A percentile compares a stretch with the other conserved stretches of the same genome.
These are phyloP conservation scores for Cryphonectria nitschkei DNA, from an alignment of 2,329 filamentous ascomycete genomes.

Conservation along the genomic window DNA sequence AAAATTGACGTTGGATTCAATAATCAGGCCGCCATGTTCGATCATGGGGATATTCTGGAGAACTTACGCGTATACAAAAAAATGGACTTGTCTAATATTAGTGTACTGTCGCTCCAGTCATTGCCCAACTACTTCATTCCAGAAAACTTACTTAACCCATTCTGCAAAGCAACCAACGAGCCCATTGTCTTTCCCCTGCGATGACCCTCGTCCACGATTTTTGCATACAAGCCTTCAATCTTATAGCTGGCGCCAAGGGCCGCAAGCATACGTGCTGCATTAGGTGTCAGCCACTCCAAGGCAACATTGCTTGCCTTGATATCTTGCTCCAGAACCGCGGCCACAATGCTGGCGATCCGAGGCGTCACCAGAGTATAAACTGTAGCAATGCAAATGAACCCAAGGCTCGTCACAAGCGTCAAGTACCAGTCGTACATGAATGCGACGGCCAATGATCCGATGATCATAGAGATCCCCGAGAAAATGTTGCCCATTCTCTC, in stretches of 20 bases:
- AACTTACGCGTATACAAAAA: constrained; percentile 37
- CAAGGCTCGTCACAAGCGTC: constrained; percentile 60
- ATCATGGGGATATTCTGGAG: too few relatives aligned
- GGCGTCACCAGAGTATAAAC: constrained; percentile 55
- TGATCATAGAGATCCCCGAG: constrained; percentile 57
- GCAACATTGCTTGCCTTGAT: constrained; percentile 61
- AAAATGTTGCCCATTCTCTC: constrained; percentile 63
- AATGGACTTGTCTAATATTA: constrained; percentile 34
- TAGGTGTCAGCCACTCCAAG: constrained; percentile 49
- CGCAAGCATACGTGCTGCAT: constrained; percentile 54
- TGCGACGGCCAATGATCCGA: constrained; percentile 56
- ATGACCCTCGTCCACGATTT: constrained; percentile 57
- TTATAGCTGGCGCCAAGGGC: constrained; percentile 64
- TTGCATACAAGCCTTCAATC: constrained; percentile 56
- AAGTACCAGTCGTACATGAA: constrained; percentile 62
- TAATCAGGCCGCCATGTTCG: background rate
- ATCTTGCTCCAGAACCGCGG: constrained; percentile 52
- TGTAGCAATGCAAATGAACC: constrained; percentile 57
- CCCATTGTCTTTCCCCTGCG: constrained; percentile 52
- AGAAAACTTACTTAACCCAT: constrained; percentile 53
- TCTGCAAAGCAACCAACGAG: constrained; percentile 49
- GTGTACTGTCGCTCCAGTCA: background rate
- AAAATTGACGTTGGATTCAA: background rate
- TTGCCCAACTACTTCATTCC: too few relatives aligned
- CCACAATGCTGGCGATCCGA: constrained; percentile 56